Evolutionary conservation across 1,284 basidiomycete genomes (phyloP), one percentile per base, ranked within the genome.

Genomic region (Puccinia hordei): DNA sequence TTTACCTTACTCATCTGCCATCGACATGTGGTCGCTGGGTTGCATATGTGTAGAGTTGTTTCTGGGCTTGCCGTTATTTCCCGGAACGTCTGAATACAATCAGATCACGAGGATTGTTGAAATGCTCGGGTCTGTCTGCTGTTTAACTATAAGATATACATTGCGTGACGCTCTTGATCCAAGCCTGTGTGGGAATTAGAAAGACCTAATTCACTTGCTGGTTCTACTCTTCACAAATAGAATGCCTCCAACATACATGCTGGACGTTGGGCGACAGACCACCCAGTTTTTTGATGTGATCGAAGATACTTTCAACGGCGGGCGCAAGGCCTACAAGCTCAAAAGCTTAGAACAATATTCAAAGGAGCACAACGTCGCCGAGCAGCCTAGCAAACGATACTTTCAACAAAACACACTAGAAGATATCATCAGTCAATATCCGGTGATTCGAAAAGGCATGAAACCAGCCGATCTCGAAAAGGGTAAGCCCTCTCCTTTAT

Each of bases 1-100:
- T 27, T 90, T 98, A 85, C 92, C 95, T 4, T 99, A 99, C 86
- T 95, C 92, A 46, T 91, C 94, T 19, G 89, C 94, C 27, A 96
- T 96, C 86, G 94, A 96, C 86, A 94, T 96, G 92, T 96, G 94
- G 94, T 94, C 92, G 35, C 86, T 96, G 80, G 94, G 94, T 1
- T 95, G 94, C 84, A 99, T 99, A 82, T 96, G 95, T 2, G 96
- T 98, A 57, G 96, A 99, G 86, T 90, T 99, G 46, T 99, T 98
- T 89, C 88, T 98, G 57, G 97, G 96, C 8, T 86, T 99, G 73
- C 96, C 96, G 22, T 88, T 99, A 46, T 99, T 99, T 88, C 96
- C 96, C 0, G 97, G 96, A 33, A 98, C 97, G 30, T 96, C 94
- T 88, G 97, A 99, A 87, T 99, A 98, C 87, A 99, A 99, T 87